Evolutionary conservation across 441 rosid species (phyloP).

Genomic region (Jatropha multifida): DNA sequence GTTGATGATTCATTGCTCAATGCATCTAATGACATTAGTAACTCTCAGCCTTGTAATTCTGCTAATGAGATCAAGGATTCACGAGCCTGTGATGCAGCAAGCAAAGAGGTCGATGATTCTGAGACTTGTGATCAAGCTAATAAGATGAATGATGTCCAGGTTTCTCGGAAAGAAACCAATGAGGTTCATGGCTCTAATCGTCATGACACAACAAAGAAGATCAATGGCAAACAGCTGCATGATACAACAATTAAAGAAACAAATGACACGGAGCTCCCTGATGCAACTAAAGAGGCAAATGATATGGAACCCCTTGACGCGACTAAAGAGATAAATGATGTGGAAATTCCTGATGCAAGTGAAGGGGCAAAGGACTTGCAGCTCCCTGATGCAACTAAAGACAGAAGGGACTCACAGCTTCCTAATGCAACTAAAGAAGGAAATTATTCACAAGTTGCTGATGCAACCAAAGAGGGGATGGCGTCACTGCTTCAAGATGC

Average conservation of each 20-base stretch:
- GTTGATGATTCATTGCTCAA: conserved; percentile 42
- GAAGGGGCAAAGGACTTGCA: conserved; percentile 1
- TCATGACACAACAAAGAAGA: neutral
- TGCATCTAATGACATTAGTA: conserved; percentile 37
- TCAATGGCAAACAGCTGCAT: neutral
- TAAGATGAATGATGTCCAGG: conserved; percentile 15
- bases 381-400: conserved; percentile 5
- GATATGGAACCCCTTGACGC: neutral
- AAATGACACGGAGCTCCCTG: conserved; percentile 6
- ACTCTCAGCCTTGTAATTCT: conserved; percentile 36
- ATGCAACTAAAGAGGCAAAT: conserved; percentile 9
- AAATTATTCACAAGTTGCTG: conserved; percentile 17
- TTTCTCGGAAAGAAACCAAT: conserved; percentile 3
- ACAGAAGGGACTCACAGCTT: neutral
- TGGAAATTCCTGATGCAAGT: conserved; percentile 2
- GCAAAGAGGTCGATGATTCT: conserved; percentile 38
- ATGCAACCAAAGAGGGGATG: conserved; percentile 18
- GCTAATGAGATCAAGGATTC: conserved; percentile 23
- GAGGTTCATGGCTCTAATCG: conserved; percentile 17
- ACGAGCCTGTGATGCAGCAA: conserved; percentile 28
- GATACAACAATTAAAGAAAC: conserved; percentile 14
- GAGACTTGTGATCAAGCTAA: conserved; percentile 13
- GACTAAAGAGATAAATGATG: conserved; percentile 5
- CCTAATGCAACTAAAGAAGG: conserved; percentile 10
- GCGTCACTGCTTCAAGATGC: conserved; percentile 1